A percentile compares a stretch with the other conserved stretches of the same genome.
Conservation (phyloP, 768 basidiomycete genomes). For the Agaricus blazei region DNA sequence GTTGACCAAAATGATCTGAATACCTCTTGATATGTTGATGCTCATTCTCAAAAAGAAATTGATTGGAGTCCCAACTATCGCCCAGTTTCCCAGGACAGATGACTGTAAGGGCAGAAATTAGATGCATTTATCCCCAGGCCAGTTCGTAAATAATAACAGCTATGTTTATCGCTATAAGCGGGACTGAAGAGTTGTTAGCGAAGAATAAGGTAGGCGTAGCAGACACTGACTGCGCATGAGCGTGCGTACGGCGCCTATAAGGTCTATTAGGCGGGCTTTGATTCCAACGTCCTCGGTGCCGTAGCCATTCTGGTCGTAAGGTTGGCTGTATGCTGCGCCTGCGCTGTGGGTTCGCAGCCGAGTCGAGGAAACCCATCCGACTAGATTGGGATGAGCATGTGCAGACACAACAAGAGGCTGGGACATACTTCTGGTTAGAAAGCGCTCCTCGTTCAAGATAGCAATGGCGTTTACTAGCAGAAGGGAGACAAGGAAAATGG, state of each 20-base stretch:
- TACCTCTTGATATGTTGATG: too few species aligned
- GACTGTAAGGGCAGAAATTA: not conserved
- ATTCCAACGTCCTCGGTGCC: constrained; percentile 60
- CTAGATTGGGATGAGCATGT: constrained; percentile 31
- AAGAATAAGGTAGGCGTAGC: not conserved
- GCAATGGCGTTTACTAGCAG: constrained; percentile 94
- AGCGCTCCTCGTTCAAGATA: constrained; percentile 92
- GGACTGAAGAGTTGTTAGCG: constrained; percentile 51
- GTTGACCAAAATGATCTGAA: too few species aligned
- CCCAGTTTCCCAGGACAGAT: not conserved
- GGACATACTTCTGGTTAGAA: constrained; percentile 82
- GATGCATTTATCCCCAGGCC: constrained; percentile 44
- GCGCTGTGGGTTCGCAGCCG: constrained; percentile 51
- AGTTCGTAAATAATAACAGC: constrained; percentile 86
- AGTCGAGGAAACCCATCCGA: constrained; percentile 79
- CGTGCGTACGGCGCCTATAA: constrained; percentile 93
- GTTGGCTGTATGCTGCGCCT: constrained; percentile 56
- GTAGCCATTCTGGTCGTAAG: constrained; percentile 63
- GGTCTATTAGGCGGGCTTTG: constrained; percentile 83
- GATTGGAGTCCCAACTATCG: not conserved
- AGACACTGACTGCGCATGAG: constrained; percentile 88
- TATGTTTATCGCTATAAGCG: constrained; percentile 84
- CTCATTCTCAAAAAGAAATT: not conserved
- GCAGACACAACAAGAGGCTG: constrained; percentile 1
- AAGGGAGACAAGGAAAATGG: constrained; percentile 79